These are phyloP conservation scores for Talaromyces proteolyticus DNA, from an alignment of 495 filamentous ascomycete species.

Conservation along the genomic window DNA sequence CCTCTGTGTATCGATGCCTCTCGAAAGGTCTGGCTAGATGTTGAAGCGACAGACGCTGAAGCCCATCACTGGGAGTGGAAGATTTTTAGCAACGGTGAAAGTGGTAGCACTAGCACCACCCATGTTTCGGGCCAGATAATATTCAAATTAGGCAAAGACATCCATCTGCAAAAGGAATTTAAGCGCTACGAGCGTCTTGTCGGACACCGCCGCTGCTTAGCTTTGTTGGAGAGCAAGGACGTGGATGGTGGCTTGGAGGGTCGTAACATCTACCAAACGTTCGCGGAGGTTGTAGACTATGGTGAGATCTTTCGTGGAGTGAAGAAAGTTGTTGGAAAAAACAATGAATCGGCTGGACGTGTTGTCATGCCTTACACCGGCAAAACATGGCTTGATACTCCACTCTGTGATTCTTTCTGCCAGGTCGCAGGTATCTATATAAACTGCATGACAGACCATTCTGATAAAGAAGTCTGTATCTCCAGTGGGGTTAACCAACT, in stretches of 20 bases:
- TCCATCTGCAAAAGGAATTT: slow-evolving; percentile 27
- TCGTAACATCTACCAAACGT: slow-evolving; percentile 39
- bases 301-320: slow-evolving; percentile 36
- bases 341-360: slow-evolving; percentile 36
- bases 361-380: slow-evolving; percentile 27
- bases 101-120: too few species aligned
- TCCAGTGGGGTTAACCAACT: slow-evolving; percentile 37
- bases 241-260: slow-evolving; percentile 45
- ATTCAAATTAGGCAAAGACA: too few species aligned
- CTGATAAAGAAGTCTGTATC: slow-evolving; percentile 38
- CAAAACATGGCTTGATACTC: slow-evolving; percentile 33
- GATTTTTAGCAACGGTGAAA: too few species aligned
- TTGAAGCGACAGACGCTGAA: too few species aligned
- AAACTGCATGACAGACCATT: slow-evolving; percentile 43
- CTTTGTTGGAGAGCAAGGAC: slow-evolving; percentile 27
- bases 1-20: slow-evolving; percentile 33
- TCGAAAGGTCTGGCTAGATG: slow-evolving; percentile 29
- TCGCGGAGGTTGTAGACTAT: slow-evolving; percentile 44
- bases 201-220: slow-evolving; percentile 26
- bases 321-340: slow-evolving; percentile 35
- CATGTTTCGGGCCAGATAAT: too few species aligned
- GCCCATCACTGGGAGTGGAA: too few species aligned
- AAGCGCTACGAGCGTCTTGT: slow-evolving; percentile 36
- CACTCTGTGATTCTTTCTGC: slow-evolving; percentile 33
- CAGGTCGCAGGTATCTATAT: slow-evolving; percentile 48